Base-by-base conservation (phyloP, 1,139 yeast genomes). In the Saccharomyces hybrid region DNA sequence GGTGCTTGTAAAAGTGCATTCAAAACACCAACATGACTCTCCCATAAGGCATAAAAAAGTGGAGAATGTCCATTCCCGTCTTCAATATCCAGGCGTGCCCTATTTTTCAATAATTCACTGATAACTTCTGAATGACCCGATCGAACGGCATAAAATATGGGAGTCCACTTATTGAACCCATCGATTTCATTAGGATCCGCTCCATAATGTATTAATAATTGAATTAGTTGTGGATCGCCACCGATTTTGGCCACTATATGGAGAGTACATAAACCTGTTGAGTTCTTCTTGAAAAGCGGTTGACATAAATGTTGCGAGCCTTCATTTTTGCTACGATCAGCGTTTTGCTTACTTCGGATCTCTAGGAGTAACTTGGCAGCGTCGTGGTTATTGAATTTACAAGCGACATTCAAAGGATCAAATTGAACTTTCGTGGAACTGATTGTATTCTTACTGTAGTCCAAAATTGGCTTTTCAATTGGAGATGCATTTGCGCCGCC, bases 91-190 rank as follows among this genome's bases (percentile, higher is more conserved):
- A 86, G 77, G 55, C 81, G 79, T 0, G 97, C 97, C 3, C 93
- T 90, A 51, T 59, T 57, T 34, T 80, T 79, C 14, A 93, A 79
- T 54, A 93, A 76, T 51, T 83, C 88, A 58, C 78, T 78, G 0
- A 95, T 86, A 1, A 95, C 83, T 49, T 77, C 73, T 3, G 78
- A 79, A 68, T 88, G 90, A 1, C 97, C 97, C 63, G 88, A 95
- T 61, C 84, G 82, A 0, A 93, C 93, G 9, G 97, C 88, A 69
- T 93, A 91, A 65, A 91, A 89, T 5, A 93, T 78, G 0, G 98
- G 96, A 0, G 97, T 84, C 98, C 98, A 93, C 62, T 86, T 87
- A 67, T 90, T 89, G 55, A 89, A 82, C 55, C 88, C 86, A 71
- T 93, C 98, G 13, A 83, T 68, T 57, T 81, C 84, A 68, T 93